These are phyloP conservation scores for Colletotrichum spaethianum DNA, from an alignment of 2,329 filamentous ascomycete species.

Conservation along the genomic window DNA sequence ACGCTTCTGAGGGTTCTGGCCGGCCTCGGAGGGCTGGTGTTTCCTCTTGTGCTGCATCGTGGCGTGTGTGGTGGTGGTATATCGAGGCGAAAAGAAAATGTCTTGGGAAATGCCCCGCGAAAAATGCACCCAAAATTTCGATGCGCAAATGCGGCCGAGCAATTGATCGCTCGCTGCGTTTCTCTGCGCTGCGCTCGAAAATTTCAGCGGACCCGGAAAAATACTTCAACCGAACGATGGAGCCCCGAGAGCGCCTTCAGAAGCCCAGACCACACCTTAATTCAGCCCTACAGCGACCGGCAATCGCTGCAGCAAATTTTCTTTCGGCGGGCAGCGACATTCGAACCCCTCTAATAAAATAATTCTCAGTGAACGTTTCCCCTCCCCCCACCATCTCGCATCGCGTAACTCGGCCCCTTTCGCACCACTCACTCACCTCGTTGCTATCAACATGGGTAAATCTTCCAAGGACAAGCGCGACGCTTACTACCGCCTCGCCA, in stretches of 20 bases:
- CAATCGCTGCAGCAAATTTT: constrained; percentile 40
- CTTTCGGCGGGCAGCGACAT: constrained; percentile 40
- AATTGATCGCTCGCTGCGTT: background rate
- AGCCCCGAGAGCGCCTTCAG: rapidly evolving
- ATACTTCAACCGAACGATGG: background rate
- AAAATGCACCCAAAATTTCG: constrained; percentile 7
- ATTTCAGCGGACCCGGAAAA: constrained; percentile 38
- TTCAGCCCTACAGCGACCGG: constrained; percentile 44
- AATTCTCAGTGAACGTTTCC: constrained; percentile 12
- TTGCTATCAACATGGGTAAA: constrained; percentile 79
- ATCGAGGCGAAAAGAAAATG: background rate
- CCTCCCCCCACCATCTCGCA: constrained; percentile 2
- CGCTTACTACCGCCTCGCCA: constrained; percentile 96
- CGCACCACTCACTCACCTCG: background rate
- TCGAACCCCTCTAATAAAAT: constrained; percentile 35
- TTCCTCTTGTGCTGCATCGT: constrained; percentile 41
- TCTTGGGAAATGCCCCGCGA: constrained; percentile 21
- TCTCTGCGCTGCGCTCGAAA: constrained; percentile 17
- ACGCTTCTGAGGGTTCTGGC: constrained; percentile 35
- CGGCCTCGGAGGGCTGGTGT: constrained; percentile 24
- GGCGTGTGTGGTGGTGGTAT: background rate
- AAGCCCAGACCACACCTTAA: constrained; percentile 50
- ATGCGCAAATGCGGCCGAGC: background rate
- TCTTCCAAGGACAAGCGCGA: constrained; percentile 99
- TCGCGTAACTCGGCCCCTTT: too few species aligned